Percentiles rank a stretch among this genome's conserved stretches.
These are phyloP conservation scores for Trypanosomatidae sp. DNA, from an alignment of 208 protist genomes.

Conservation along the genomic window DNA sequence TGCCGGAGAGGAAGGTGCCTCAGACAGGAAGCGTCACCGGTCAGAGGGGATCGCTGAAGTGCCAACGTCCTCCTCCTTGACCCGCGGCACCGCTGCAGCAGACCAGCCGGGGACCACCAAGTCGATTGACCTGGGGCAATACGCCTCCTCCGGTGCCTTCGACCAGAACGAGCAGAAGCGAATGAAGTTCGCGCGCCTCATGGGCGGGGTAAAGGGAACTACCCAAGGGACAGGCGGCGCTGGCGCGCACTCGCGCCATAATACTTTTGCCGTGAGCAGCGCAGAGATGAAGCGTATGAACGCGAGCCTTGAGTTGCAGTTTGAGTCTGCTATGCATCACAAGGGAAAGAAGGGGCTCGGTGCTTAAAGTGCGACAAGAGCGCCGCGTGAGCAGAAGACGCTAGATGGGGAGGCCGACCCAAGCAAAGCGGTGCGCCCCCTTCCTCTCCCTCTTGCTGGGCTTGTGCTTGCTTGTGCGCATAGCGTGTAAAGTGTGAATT, in stretches of 20 bases:
- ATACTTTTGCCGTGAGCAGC: slow-evolving; percentile 49
- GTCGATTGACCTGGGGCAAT: slow-evolving; percentile 67
- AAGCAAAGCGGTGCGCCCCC: neutral
- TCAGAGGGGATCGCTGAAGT: slow-evolving; percentile 5
- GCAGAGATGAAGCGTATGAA: slow-evolving; percentile 56
- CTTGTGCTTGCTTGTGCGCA: neutral
- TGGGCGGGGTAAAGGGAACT: slow-evolving; percentile 68
- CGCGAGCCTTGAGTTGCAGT: slow-evolving; percentile 65
- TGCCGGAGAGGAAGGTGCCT: neutral
- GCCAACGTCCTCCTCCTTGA: neutral
- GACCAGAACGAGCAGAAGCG: slow-evolving; percentile 52
- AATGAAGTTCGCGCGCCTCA: slow-evolving; percentile 77
- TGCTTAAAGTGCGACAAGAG: slow-evolving; percentile 22
- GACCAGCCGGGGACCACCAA: neutral
- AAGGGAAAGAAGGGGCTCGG: slow-evolving; percentile 80
- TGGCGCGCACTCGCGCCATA: slow-evolving; percentile 17
- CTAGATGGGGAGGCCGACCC: neutral
- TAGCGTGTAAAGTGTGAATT: neutral
- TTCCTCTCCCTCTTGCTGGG: neutral
- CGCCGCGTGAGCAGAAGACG: neutral
- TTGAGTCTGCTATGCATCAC: slow-evolving; percentile 52
- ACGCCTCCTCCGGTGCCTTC: slow-evolving; percentile 56
- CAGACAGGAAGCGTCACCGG: slow-evolving; percentile 19
- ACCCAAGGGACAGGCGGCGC: neutral
- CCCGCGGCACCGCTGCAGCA: neutral